Conservation (phyloP, 1,284 basidiomycete species). For the Marasmius fiardii region DNA sequence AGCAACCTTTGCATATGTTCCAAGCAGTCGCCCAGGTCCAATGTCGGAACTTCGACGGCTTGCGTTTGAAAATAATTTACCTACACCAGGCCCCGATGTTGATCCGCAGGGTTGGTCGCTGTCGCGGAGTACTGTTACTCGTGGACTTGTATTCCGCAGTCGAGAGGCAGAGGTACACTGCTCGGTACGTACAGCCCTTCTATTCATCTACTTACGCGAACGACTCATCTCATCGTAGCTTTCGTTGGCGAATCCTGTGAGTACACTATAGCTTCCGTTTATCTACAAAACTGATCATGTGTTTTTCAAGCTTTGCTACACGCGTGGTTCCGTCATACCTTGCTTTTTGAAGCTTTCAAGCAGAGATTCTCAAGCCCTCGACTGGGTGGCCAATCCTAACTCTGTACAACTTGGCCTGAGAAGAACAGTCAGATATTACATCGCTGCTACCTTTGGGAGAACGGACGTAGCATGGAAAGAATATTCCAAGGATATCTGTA, state of each 20-base stretch:
- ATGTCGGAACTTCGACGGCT: conserved; percentile 43
- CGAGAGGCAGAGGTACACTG: conserved; percentile 39
- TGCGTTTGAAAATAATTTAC: conserved; percentile 40
- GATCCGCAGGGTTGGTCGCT: conserved; percentile 48
- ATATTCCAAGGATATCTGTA: conserved; percentile 34
- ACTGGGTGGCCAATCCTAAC: conserved; percentile 37
- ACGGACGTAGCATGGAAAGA: conserved; percentile 37
- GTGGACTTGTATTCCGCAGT: conserved; percentile 37
- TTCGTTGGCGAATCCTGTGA: conserved; percentile 40
- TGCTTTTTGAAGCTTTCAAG: conserved; percentile 39
- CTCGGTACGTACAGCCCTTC: conserved; percentile 27
- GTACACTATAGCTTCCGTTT: conserved; percentile 17
- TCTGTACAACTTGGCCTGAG: conserved; percentile 39
- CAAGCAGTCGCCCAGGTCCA: conserved; percentile 38
- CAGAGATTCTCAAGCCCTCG: conserved; percentile 35
- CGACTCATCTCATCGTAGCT: conserved; percentile 24
- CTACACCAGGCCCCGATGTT: conserved; percentile 37
- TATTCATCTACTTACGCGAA: not conserved
- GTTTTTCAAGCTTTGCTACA: conserved; percentile 39
- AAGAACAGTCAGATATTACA: conserved; percentile 41
- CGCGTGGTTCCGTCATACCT: conserved; percentile 45
- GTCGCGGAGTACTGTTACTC: conserved; percentile 32
- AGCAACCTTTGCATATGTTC: conserved; percentile 47
- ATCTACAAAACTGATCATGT: not conserved
- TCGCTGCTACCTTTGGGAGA: conserved; percentile 28